These are phyloP conservation scores for Glaciozyma antarctica DNA, from an alignment of 768 basidiomycete species.

Conservation along the genomic window DNA sequence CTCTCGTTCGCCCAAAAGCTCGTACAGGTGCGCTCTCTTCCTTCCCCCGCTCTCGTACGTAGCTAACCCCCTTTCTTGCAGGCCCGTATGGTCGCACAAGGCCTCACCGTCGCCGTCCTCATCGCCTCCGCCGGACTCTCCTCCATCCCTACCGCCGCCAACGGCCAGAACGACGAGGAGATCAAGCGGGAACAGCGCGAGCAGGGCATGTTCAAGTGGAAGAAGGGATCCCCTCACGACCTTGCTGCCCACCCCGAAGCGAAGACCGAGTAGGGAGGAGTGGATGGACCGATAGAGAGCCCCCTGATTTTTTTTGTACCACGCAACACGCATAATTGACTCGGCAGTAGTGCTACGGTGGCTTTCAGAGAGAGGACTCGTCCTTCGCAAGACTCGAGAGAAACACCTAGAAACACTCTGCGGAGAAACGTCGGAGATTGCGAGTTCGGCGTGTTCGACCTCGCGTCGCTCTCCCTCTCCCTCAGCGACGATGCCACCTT, in stretches of 20 bases:
- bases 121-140: conserved; percentile 36
- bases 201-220: conserved; percentile 29
- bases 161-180: conserved; percentile 25
- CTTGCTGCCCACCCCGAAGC: background rate
- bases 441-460: too few relatives aligned
- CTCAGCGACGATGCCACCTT: too few relatives aligned
- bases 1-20: conserved; percentile 35
- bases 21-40: conserved; percentile 26
- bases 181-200: conserved; percentile 27
- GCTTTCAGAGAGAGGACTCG: too few relatives aligned
- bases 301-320: too few relatives aligned
- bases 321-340: too few relatives aligned
- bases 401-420: too few relatives aligned
- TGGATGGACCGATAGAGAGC: too few relatives aligned
- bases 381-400: too few relatives aligned
- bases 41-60: background rate
- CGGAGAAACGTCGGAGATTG: too few relatives aligned
- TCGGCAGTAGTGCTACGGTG: too few relatives aligned
- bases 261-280: too few relatives aligned
- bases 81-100: conserved; percentile 35
- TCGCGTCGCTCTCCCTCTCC: too few relatives aligned
- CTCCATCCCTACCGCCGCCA: conserved; percentile 20
- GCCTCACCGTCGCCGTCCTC: conserved; percentile 37
- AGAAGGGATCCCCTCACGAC: conserved; percentile 17
- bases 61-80: background rate